Evolutionary conservation across 345 rosid genomes (phyloP).

Genomic region (Lepidium didymum): DNA sequence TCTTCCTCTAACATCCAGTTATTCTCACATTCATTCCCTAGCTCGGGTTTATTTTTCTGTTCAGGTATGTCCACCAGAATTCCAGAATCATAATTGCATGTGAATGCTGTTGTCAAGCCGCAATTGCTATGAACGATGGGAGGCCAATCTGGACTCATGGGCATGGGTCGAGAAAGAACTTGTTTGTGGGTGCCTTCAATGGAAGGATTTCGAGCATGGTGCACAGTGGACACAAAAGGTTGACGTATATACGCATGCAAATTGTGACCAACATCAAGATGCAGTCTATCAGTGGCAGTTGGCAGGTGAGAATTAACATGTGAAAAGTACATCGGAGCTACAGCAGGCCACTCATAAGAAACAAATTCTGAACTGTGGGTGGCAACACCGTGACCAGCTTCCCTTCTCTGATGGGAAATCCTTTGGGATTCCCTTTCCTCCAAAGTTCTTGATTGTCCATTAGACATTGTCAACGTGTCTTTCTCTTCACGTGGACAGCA

Average conservation of each 20-base stretch:
- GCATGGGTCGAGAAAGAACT: slow-evolving; percentile 60
- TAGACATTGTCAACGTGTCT: slow-evolving; percentile 25
- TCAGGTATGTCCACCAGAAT: slow-evolving; percentile 66
- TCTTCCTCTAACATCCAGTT: slow-evolving; percentile 96
- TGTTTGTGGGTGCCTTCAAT: slow-evolving; percentile 59
- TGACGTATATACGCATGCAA: slow-evolving; percentile 71
- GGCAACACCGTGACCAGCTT: slow-evolving; percentile 26
- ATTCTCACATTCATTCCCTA: slow-evolving; percentile 63
- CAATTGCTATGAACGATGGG: slow-evolving; percentile 75
- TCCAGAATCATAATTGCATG: slow-evolving; percentile 71
- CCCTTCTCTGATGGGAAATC: slow-evolving; percentile 35
- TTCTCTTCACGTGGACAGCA: slow-evolving; percentile 23
- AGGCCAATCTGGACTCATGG: slow-evolving; percentile 97
- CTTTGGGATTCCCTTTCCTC: slow-evolving; percentile 34
- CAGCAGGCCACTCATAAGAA: slow-evolving; percentile 89
- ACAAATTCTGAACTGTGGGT: slow-evolving; percentile 43
- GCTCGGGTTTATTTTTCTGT: slow-evolving; percentile 40
- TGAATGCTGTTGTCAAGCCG: slow-evolving; percentile 56
- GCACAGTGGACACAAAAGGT: slow-evolving; percentile 66
- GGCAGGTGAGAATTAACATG: slow-evolving; percentile 67
- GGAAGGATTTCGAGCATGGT: slow-evolving; percentile 64
- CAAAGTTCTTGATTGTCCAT: slow-evolving; percentile 25
- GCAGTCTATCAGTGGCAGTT: slow-evolving; percentile 87
- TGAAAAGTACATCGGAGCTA: slow-evolving; percentile 65
- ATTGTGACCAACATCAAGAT: slow-evolving; percentile 86